Base-by-base conservation (phyloP, 2,329 filamentous ascomycete species). In the Botrytis medusae region DNA sequence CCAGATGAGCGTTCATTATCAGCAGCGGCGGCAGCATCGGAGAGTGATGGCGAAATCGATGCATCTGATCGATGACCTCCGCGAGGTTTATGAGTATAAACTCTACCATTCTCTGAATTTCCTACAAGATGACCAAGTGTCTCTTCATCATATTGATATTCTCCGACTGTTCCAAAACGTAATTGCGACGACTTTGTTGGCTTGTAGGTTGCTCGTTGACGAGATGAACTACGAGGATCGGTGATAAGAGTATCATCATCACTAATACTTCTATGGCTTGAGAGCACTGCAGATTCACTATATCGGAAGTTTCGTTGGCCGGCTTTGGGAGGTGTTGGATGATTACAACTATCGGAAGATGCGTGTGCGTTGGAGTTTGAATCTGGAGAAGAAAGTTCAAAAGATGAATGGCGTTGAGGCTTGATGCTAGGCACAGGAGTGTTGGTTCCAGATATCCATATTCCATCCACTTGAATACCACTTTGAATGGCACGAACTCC, bases 401-500 rank as follows among this genome's bases (percentile, higher is more conserved):
- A 61, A 22, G 74, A 73, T 25, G 77, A 76, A 62, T 73, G 75
- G 12, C 73, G 69, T 25, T 65, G 68, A 14, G 76, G 54, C 34
- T 76, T 65, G 61, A 75, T 74, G 60, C 75, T 79, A 25, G 77
- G 77, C 16, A 77, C 69, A 64, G 78, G 79, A n/a, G 75, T 78
- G 22, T 72, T 78, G 25, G 74, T 74, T 61, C 77, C 77, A 10
- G 79, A 80, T 68, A 92, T 89, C 91, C 92, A 94, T 69, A 98
- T 94, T 6, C 94, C 95, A 76, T 97, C 93, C 12, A 97, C 89
- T 80, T 95, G 89, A 61, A 97, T 86, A 9, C 94, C 94, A 77
- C 89, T 92, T 81, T 97, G 91, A 64, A 98, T 89, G 10, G 95
- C 95, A 77, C 92, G 90, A 71, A 96, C 89, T 32, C 95, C 95